A percentile compares a stretch with the other conserved stretches of the same genome.
phyloP scores from a whole-genome alignment of 2,329 filamentous ascomycete species.

The Fusarium poae region DNA sequence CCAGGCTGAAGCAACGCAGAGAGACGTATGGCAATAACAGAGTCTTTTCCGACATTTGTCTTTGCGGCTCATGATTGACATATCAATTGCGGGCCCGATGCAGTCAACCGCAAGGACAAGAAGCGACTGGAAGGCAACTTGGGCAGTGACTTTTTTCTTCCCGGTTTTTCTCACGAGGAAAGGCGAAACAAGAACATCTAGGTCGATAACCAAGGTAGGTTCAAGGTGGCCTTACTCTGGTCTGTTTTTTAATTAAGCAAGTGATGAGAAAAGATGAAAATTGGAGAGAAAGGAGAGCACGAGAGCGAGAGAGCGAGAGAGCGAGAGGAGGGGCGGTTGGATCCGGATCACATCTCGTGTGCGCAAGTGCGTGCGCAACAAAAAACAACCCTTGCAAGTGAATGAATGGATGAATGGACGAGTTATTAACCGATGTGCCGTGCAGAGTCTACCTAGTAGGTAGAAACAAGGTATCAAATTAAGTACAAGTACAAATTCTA shows the following conservation, averaged over 20 bases:
- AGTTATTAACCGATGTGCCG: constrained; percentile 23
- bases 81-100: constrained; percentile 42
- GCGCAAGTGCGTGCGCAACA: constrained; percentile 16
- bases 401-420: constrained; percentile 3
- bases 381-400: constrained; percentile 33
- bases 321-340: constrained; percentile 21
- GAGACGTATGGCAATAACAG: constrained; percentile 21
- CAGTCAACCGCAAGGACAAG: constrained; percentile 38
- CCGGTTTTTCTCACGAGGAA: constrained; percentile 5
- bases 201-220: constrained; percentile 1
- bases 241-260: constrained; percentile 11
- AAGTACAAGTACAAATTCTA: constrained; percentile 10
- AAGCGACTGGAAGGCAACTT: constrained; percentile 25
- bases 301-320: neutral
- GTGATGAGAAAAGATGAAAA: constrained; percentile 11
- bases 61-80: constrained; percentile 42
- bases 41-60: constrained; percentile 38
- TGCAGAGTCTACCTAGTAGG: neutral
- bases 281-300: constrained; percentile 13
- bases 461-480: neutral
- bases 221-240: constrained; percentile 16
- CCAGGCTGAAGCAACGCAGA: constrained; percentile 22
- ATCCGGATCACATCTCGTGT: constrained; percentile 35
- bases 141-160: constrained; percentile 1
- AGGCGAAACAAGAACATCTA: constrained; percentile 13